Evolutionary conservation across 352 stramenopile genomes (phyloP), one percentile per base, ranked within the genome.

Genomic region (Phytophthora fragariaefolia): DNA sequence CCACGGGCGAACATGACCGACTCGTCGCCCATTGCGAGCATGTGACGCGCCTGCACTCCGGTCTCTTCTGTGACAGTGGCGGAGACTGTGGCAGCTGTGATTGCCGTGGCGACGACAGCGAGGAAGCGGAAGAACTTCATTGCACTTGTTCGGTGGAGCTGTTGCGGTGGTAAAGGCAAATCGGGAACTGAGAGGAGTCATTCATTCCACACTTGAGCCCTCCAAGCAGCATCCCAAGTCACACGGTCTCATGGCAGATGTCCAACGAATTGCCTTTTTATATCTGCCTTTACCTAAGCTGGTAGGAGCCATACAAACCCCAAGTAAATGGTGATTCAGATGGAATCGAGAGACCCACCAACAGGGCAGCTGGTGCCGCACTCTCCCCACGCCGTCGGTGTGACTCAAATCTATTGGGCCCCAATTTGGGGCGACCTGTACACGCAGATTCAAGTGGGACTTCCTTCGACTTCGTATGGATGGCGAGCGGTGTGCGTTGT

Each of bases 11-110:
- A 26, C 24, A 65, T 38, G 56, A 63, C 23, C 30, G 56, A 63
- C 32, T 63, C 56, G 28, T 63, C 56, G 26, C 56, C 56, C 56
- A 63, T 55, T 40, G 56, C 56, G 28, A 63, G 56, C 45, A 57
- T 63, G 43, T 63, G 56, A 13, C 57, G 57, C 8, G 57, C 47
- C 13, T 58, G 22, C n/a, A 51, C n/a, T 6, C 47, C 57, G n/a
- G 57, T 65, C 10, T 51, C 57, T 45, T 49, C 18, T 17, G 42
- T 10, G 26, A 20, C 18, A 42, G 12, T 42, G 4, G 46, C 32
- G 23, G 24, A 18, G 24, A 50, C 34, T 23, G 45, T 23, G 6
- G 7, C 13, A 7, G 30, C 43, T 9, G 45, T n/a, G 15, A 55
- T 9, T 12, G 45, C 30, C 17, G 57, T 12, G 13, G n/a, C 23